These are phyloP conservation scores for Leccinum subrobustum DNA, from an alignment of 1,284 basidiomycete genomes.

Conservation along the genomic window DNA sequence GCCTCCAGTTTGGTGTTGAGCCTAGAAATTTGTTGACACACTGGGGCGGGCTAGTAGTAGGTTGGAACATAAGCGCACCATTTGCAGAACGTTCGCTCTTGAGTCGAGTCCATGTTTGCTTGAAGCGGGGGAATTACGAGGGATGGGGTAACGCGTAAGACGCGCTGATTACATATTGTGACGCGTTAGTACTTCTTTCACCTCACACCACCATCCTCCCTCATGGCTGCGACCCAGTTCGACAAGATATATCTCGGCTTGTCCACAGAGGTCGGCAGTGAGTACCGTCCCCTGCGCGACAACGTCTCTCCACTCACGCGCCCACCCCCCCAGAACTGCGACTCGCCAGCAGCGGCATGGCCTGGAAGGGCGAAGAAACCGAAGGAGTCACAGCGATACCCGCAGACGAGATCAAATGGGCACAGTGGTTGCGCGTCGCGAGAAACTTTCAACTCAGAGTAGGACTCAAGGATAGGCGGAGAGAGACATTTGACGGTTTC, in stretches of 20 bases:
- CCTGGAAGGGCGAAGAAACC: constrained; percentile 81
- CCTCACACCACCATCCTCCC: constrained; percentile 7
- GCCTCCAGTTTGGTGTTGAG: constrained; percentile 93
- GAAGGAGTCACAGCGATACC: constrained; percentile 68
- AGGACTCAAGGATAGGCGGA: constrained; percentile 72
- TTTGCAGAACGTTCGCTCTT: constrained; percentile 78
- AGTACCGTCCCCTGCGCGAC: constrained; percentile 32
- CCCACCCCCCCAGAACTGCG: constrained; percentile 67
- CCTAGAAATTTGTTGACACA: constrained; percentile 44
- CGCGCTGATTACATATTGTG: constrained; percentile 25
- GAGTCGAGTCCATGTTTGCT: constrained; percentile 31
- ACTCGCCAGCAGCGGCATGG: constrained; percentile 85
- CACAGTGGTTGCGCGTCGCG: constrained; percentile 89
- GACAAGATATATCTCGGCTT: constrained; percentile 81
- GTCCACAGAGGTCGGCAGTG: constrained; percentile 77
- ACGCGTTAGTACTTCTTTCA: constrained; percentile 16
- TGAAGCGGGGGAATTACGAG: not conserved
- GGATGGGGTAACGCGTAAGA: constrained; percentile 3
- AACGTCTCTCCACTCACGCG: constrained; percentile 1
- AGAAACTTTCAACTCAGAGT: constrained; percentile 89
- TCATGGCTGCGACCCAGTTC: constrained; percentile 70
- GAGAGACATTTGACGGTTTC: constrained; percentile 94
- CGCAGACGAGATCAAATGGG: constrained; percentile 80
- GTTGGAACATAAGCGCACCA: constrained; percentile 49
- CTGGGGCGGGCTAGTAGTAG: not conserved